A percentile compares a stretch with the other conserved stretches of the same genome.
phyloP scores from a whole-genome alignment of 2,329 filamentous ascomycete genomes.

The Verruconis gallopava region DNA sequence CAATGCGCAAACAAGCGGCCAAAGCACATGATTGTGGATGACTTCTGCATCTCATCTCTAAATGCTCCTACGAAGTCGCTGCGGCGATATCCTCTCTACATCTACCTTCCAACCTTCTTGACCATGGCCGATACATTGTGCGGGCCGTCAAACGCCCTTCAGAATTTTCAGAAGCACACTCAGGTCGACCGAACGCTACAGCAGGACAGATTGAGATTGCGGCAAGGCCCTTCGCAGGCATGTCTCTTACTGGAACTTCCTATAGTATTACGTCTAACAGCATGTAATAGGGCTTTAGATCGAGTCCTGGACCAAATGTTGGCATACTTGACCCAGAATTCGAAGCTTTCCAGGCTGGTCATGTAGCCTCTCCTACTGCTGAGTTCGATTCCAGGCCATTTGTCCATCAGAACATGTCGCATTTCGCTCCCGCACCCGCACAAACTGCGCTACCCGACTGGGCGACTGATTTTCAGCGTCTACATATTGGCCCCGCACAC shows the following conservation, averaged over 20 bases:
- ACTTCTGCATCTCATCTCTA: too few relatives aligned
- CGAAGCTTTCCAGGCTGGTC: conserved; percentile 51
- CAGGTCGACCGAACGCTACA: conserved; percentile 57
- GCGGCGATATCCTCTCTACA: too few relatives aligned
- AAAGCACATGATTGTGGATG: too few relatives aligned
- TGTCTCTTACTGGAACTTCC: conserved; percentile 11
- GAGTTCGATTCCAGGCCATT: conserved; percentile 22
- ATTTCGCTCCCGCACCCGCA: conserved; percentile 13
- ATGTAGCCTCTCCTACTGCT: conserved; percentile 23
- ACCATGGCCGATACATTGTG: conserved; percentile 57
- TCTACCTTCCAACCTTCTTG: too few relatives aligned
- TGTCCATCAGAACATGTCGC: conserved; percentile 24
- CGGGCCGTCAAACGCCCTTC: conserved; percentile 62
- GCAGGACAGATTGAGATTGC: conserved; percentile 52
- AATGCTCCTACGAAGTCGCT: too few relatives aligned
- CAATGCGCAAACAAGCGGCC: too few relatives aligned
- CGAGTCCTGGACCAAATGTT: conserved; percentile 37
- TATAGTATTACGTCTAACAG: not conserved
- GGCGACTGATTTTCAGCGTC: conserved; percentile 37
- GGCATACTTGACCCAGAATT: conserved; percentile 53
- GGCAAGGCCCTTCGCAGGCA: conserved; percentile 44
- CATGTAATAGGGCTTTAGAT: conserved; percentile 45
- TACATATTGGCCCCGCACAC: conserved; percentile 28
- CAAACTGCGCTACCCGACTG: conserved; percentile 26
- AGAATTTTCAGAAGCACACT: conserved; percentile 58